These are phyloP conservation scores for Paramecium sexaurelia DNA, from an alignment of 73 alveolate genomes.

Conservation along the genomic window DNA sequence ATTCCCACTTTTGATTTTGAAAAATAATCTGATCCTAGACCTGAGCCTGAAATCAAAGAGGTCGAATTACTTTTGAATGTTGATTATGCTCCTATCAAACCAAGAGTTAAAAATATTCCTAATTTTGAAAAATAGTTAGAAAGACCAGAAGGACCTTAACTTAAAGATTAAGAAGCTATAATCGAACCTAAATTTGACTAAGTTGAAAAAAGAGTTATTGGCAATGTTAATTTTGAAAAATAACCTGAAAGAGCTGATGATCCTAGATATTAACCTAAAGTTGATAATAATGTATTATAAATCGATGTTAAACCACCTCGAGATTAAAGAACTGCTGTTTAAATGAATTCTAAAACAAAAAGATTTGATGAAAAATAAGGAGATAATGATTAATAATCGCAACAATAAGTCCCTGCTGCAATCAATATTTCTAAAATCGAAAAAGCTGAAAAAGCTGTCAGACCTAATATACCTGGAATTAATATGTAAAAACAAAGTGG, in stretches of 20 bases:
- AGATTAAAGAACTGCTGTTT: slow-evolving; percentile 68
- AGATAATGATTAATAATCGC: slow-evolving; percentile 53
- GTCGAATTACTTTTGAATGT: slow-evolving; percentile 3
- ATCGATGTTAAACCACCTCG: slow-evolving; percentile 60
- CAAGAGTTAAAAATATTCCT: slow-evolving; percentile 41
- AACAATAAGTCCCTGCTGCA: slow-evolving; percentile 62
- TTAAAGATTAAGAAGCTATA: slow-evolving; percentile 57
- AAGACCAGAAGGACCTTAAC: slow-evolving; percentile 68
- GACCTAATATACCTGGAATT: slow-evolving; percentile 71
- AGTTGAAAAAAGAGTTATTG: slow-evolving; percentile 63
- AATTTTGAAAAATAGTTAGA: slow-evolving; percentile 72
- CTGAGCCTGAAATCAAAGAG: slow-evolving; percentile 39
- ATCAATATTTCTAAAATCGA: slow-evolving; percentile 66
- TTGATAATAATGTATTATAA: slow-evolving; percentile 56
- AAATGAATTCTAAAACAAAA: slow-evolving; percentile 52
- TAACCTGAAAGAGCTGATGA: slow-evolving; percentile 72
- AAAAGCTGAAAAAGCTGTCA: slow-evolving; percentile 69
- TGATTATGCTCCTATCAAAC: slow-evolving; percentile 49
- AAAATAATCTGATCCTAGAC: slow-evolving; percentile 59
- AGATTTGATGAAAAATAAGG: slow-evolving; percentile 55
- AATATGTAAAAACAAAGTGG: slow-evolving; percentile 28
- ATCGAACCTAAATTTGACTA: slow-evolving; percentile 72
- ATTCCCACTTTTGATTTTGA: slow-evolving; percentile 12
- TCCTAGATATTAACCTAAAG: slow-evolving; percentile 65
- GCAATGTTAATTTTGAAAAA: slow-evolving; percentile 70